Base-by-base conservation (phyloP, 2,329 filamentous ascomycete genomes). In the Peltaster fructicola region DNA sequence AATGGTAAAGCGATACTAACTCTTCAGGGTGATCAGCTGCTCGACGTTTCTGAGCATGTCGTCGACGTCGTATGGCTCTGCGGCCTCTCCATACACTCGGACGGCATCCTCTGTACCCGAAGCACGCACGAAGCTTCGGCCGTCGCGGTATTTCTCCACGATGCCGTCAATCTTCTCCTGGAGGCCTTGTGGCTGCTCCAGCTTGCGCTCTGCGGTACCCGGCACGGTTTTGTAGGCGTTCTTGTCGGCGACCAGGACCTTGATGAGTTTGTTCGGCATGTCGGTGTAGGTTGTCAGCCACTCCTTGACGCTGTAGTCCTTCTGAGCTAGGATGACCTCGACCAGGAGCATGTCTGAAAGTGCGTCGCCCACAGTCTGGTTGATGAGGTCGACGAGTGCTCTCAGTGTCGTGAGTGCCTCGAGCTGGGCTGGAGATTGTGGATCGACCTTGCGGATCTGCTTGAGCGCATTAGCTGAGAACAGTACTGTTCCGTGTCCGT, bases 61-160 rank as follows among this genome's bases (percentile, higher is more conserved):
- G 43, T 93, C 84, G 1, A 84, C 82, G 53, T 95, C 85, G 9
- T 73, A 77, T 35, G 78, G 71, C 22, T 79, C 88, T 17, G 78
- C 79, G 4, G 88, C 88, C 56, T 98, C 88, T 6, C 85, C 85
- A 47, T 98, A 98, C 11, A 98, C 84, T 34, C 88, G 69, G 40
- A 92, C 84, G 3, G 82, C 85, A 51, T 98, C 90, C 53, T 98
- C 88, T 0, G 88, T 98, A 15, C 88, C 88, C 37, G 77, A 88
- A 17, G 88, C 82, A 40, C 88, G 73, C 6, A 82, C 88, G 51
- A 98, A 98, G 24, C 78, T 74, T 36, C 88, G 69, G 3, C 80
- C 88, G 41, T 78, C 77, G 44, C 78, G 79, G 55, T 91, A 93
- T 52, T 92, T 92, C 45, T 73, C 75, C 32, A 93, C 84, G 31